Percentiles rank a stretch among this genome's conserved stretches.
These are phyloP conservation scores for Aeschynomene evenia DNA, from an alignment of 306 rosid species.

Conservation along the genomic window DNA sequence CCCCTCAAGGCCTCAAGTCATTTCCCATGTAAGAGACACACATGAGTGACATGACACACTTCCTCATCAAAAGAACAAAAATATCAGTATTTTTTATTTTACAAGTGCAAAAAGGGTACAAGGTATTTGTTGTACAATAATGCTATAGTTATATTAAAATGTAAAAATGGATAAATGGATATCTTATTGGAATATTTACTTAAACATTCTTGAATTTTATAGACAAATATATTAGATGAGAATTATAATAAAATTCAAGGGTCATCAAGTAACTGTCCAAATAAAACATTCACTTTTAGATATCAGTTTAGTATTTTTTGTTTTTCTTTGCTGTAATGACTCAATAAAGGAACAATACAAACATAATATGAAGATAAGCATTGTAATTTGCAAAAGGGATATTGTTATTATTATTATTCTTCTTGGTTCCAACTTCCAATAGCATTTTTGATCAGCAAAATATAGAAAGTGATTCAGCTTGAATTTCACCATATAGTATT, in stretches of 20 bases:
- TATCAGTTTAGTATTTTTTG: no score
- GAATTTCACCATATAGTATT: no score
- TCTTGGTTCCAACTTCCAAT: constrained; percentile 30
- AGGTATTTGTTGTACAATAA: constrained; percentile 20
- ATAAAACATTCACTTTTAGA: no score
- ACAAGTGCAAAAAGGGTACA: constrained; percentile 15
- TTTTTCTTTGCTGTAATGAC: no score
- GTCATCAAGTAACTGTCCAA: no score
- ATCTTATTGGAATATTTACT: no score
- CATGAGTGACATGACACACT: not conserved
- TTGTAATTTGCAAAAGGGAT: constrained; percentile 21
- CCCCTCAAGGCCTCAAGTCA: constrained; percentile 38
- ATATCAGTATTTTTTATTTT: not conserved
- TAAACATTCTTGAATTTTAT: no score
- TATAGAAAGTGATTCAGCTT: constrained; percentile 36
- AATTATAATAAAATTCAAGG: no score
- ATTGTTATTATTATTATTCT: not conserved
- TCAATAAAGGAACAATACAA: constrained; percentile 27
- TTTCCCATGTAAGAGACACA: constrained; percentile 37
- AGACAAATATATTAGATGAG: no score
- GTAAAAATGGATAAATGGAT: no score
- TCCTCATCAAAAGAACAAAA: constrained; percentile 17
- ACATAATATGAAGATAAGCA: constrained; percentile 2
- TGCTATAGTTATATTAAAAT: no score
- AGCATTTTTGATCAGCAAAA: constrained; percentile 30